These are phyloP conservation scores for Vicia villosa DNA, from an alignment of 306 rosid species.

Conservation along the genomic window DNA sequence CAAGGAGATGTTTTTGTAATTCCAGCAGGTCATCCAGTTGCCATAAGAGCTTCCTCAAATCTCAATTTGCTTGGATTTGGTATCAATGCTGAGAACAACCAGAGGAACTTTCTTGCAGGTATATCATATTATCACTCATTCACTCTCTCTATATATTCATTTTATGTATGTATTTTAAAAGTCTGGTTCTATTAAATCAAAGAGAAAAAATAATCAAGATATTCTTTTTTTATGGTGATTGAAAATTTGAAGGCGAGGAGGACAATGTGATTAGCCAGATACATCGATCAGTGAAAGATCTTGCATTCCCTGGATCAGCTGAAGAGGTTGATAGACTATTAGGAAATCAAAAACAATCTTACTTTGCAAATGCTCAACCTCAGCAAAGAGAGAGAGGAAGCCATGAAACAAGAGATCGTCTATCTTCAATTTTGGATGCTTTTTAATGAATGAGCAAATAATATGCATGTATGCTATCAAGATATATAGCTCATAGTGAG, in stretches of 20 bases:
- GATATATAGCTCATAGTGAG: neutral
- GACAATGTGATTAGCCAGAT: conserved; percentile 46
- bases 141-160: too few relatives aligned
- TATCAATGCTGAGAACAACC: too few relatives aligned
- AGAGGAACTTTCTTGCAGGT: conserved; percentile 40
- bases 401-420: neutral
- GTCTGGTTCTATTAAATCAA: too few relatives aligned
- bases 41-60: too few relatives aligned
- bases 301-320: conserved; percentile 34
- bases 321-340: conserved; percentile 32
- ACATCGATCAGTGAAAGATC: conserved; percentile 29
- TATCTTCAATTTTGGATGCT: conserved; percentile 34
- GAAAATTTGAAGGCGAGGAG: conserved; percentile 31
- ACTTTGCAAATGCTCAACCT: neutral
- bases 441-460: neutral
- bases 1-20: conserved; percentile 15
- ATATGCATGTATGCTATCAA: neutral
- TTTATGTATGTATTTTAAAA: too few relatives aligned
- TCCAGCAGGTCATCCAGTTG: too few relatives aligned
- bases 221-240: neutral
- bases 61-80: too few relatives aligned
- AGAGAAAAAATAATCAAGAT: too few relatives aligned
- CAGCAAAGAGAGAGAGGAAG: conserved; percentile 1
- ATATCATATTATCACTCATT: neutral
- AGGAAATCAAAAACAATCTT: conserved; percentile 27